Base-by-base conservation (phyloP, 768 basidiomycete genomes). In the Tylopilus intermedius region DNA sequence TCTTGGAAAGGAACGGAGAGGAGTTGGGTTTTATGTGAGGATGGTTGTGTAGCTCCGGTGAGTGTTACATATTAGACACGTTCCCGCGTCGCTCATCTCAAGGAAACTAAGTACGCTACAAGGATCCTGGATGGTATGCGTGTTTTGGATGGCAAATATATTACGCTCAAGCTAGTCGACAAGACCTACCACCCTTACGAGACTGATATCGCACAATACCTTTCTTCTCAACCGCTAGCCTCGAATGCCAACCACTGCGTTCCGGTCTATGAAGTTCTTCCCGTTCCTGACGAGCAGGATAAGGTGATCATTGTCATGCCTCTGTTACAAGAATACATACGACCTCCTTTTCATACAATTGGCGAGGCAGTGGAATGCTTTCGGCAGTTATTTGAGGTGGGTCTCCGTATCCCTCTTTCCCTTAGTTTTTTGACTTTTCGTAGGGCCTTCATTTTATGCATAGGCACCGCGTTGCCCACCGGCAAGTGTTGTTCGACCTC, bases 1-100 rank as follows among this genome's bases (percentile, higher is more conserved):
- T 64, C 62, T 10, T 63, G 62, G 63, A 21, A 45, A 14, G 30
- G 26, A 5, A 40, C 50, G 0, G 48, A 49, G 10, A 55, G 50
- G 4, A 42, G 3, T 2, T 18, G 53, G 45, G 1, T 40, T 1
- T 8, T n/a, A 4, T 49, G 45, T 21, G 59, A 62, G 33, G 60
- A 58, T 38, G 0, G 52, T 11, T 0, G 0, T 10, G 33, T 7
- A 32, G 43, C 43, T 24, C 24, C 24, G 24, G 24, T 24, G 24
- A 24, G 24, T 24, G 24, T 4, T 24, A 24, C 24, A 24, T 24
- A 4, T 24, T 24, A 24, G 24, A 24, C 24, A 2, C 24, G 4
- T 24, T 24, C 24, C 4, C 24, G 24, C 24, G 24, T 24, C 24
- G 4, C 24, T 24, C 24, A 24, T 4, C 24, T 24, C 24, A 24